A percentile compares a stretch with the other conserved stretches of the same genome.
Conservation (phyloP, 2,329 filamentous ascomycete genomes). For the Clarireedia hainanense region DNA sequence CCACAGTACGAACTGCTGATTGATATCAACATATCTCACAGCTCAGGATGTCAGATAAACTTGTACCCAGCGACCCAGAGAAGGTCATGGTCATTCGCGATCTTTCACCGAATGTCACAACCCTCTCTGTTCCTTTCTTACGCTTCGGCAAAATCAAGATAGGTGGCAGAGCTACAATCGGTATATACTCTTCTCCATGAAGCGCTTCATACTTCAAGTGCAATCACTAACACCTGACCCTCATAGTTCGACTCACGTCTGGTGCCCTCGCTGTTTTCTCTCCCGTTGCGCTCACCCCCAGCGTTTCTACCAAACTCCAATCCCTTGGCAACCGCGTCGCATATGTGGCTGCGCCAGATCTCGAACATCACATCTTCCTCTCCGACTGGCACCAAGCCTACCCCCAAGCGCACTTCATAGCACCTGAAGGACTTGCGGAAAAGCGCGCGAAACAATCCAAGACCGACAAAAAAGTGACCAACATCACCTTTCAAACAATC, state of each 20-base stretch:
- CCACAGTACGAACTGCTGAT: neutral
- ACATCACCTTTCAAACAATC: conserved; percentile 52
- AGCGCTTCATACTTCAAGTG: neutral
- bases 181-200: conserved; percentile 36
- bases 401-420: conserved; percentile 72
- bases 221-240: neutral
- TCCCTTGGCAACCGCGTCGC: conserved; percentile 63
- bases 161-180: conserved; percentile 79
- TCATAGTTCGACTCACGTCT: conserved; percentile 66
- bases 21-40: neutral
- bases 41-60: conserved; percentile 48
- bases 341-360: conserved; percentile 82
- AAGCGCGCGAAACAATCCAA: conserved; percentile 61
- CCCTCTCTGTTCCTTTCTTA: conserved; percentile 74
- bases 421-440: conserved; percentile 72
- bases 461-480: conserved; percentile 38
- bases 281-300: conserved; percentile 74
- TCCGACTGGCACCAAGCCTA: conserved; percentile 75
- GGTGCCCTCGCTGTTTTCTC: conserved; percentile 85
- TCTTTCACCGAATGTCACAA: conserved; percentile 70
- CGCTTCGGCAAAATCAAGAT: conserved; percentile 74
- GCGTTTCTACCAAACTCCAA: conserved; percentile 56
- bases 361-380: conserved; percentile 93
- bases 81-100: conserved; percentile 87
- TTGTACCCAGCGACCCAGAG: conserved; percentile 63